A percentile compares a stretch with the other conserved stretches of the same genome.
Conservation (phyloP, 805 yeast species). For the Ogataea zsoltii region DNA sequence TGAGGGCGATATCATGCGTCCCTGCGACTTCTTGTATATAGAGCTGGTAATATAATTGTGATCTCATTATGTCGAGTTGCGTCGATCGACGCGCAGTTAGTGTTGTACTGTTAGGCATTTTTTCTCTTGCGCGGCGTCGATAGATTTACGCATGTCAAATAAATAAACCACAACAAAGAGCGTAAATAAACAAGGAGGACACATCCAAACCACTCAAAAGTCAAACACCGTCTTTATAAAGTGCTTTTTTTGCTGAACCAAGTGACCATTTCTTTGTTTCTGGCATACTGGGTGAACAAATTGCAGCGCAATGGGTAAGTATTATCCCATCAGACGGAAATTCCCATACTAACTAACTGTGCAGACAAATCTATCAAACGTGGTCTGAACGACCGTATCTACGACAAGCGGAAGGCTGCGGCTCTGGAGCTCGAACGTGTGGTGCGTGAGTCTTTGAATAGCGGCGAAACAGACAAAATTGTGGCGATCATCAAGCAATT, state of each 20-base stretch:
- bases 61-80: not conserved
- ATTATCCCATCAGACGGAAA: not conserved
- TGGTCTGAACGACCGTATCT: constrained; percentile 71
- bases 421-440: constrained; percentile 77
- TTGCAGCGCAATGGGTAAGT: constrained; percentile 15
- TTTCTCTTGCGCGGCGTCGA: not conserved
- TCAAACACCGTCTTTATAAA: no score
- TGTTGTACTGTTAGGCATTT: not conserved
- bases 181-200: not conserved
- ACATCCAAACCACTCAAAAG: not conserved
- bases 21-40: constrained; percentile 2
- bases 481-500: constrained; percentile 70
- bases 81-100: constrained; percentile 12
- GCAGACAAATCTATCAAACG: constrained; percentile 63
- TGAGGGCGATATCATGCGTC: not conserved
- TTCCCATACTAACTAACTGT: not conserved
- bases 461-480: constrained; percentile 61
- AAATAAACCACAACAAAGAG: not conserved
- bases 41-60: not conserved
- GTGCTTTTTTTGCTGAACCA: no score
- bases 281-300: not conserved
- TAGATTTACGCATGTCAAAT: not conserved
- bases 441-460: constrained; percentile 66
- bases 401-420: constrained; percentile 76
- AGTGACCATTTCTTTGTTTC: no score